These are phyloP conservation scores for Dendrothele bispora DNA, from an alignment of 768 basidiomycete genomes.

Conservation along the genomic window DNA sequence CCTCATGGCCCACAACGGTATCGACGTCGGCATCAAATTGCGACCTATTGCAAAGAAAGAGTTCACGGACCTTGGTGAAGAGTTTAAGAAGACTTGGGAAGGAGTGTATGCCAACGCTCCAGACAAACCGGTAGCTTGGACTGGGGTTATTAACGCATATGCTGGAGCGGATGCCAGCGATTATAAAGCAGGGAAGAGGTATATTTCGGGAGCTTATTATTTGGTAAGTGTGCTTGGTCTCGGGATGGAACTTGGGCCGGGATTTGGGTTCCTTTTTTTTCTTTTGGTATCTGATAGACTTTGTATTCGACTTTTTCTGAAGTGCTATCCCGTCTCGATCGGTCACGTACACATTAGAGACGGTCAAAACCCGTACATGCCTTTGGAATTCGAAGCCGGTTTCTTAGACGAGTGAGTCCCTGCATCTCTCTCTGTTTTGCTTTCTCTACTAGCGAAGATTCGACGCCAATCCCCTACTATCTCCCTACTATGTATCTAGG, in stretches of 20 bases:
- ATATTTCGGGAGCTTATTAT: no score
- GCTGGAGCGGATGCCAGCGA: no score
- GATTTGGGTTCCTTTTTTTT: no score
- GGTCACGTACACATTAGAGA: slow-evolving; percentile 37
- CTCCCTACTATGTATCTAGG: slow-evolving; percentile 14
- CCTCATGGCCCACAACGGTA: slow-evolving; percentile 21
- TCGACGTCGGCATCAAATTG: slow-evolving; percentile 39
- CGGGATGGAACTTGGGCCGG: no score
- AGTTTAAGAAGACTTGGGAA: slow-evolving; percentile 34
- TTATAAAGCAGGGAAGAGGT: no score
- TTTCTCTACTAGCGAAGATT: background rate
- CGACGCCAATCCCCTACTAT: slow-evolving; percentile 5
- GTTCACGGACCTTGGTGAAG: slow-evolving; percentile 32
- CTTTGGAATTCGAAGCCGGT: slow-evolving; percentile 31
- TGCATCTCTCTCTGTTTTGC: background rate
- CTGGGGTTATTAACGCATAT: no score
- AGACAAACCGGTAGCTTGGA: slow-evolving; percentile 40
- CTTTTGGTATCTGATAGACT: no score
- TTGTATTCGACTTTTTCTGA: no score
- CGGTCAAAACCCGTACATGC: slow-evolving; percentile 25
- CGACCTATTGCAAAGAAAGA: slow-evolving; percentile 33
- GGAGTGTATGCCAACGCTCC: slow-evolving; percentile 31
- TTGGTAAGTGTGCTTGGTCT: no score
- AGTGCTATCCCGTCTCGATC: slow-evolving; percentile 30
- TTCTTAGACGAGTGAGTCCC: slow-evolving; percentile 30